Conservation (phyloP, 768 basidiomycete species). For the Lactifluus rugatus region DNA sequence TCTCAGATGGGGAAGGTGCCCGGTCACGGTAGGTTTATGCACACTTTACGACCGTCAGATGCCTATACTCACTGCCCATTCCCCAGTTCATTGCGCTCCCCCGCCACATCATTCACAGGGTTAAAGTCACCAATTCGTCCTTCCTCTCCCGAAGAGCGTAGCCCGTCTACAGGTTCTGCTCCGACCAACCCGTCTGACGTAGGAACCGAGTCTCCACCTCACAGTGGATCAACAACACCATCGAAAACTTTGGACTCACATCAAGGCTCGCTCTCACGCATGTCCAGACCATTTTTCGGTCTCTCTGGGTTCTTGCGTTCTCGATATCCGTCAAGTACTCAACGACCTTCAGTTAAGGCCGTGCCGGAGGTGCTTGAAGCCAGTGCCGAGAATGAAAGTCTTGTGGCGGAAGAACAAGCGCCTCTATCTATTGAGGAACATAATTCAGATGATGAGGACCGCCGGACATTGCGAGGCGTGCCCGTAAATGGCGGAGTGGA, state of each 20-base stretch:
- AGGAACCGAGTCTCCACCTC: slow-evolving; percentile 34
- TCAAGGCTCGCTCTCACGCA: slow-evolving; percentile 13
- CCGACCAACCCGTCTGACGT: slow-evolving; percentile 24
- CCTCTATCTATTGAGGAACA: not conserved
- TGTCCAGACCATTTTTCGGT: slow-evolving; percentile 38
- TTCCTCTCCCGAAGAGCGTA: not conserved
- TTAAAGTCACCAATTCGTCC: slow-evolving; percentile 7
- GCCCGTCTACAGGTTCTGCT: not conserved
- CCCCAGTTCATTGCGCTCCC: not conserved
- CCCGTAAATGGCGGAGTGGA: slow-evolving; percentile 20
- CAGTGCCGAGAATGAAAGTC: slow-evolving; percentile 16
- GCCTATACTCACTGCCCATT: not conserved
- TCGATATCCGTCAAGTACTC: slow-evolving; percentile 43
- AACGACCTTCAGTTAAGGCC: slow-evolving; percentile 22
- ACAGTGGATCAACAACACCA: slow-evolving; percentile 52
- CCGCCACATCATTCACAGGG: not conserved
- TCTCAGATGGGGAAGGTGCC: slow-evolving; percentile 59
- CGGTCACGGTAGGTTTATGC: slow-evolving; percentile 35
- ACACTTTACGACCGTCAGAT: not conserved
- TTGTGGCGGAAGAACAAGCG: slow-evolving; percentile 18
- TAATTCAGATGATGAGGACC: slow-evolving; percentile 4
- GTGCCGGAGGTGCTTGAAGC: slow-evolving; percentile 19
- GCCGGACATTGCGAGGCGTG: slow-evolving; percentile 20
- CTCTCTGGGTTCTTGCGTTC: slow-evolving; percentile 55
- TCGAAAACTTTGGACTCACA: slow-evolving; percentile 25